Base-by-base conservation (phyloP, 2,329 filamentous ascomycete species). In the Fusarium proliferatum region DNA sequence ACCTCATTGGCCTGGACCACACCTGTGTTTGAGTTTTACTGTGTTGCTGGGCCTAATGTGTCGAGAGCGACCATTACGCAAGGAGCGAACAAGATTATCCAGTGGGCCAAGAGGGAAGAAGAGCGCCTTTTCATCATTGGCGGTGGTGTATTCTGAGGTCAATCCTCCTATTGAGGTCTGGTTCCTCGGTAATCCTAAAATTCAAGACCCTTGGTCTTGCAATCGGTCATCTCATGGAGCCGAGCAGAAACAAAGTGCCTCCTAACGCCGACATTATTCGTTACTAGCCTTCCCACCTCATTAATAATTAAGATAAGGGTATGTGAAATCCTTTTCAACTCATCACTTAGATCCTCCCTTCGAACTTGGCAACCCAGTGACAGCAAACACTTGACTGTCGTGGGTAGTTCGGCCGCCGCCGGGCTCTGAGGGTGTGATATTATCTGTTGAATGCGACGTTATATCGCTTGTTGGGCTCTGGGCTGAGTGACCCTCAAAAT, bases 101-200 rank as follows among this genome's bases (percentile, higher is more conserved):
- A 96, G 79, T 99, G 96, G 95, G 92, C 96, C 4, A 92, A 94
- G 79, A 88, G 91, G 74, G 96, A 99, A 83, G 96, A 98, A 82
- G 95, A 98, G 82, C 88, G 96, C 64, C 85, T 98, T 10, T 99
- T 99, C 80, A 97, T 99, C 67, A 96, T 99, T 79, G 96, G 96
- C 2, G 97, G 96, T n/a, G 96, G 95, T 48, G 96, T 98, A 76
- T 93, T 92, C 77, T 91, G 73, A 81, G 51, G 51, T 43, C 57
- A 65, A 58, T 39, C 64, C 65, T 68, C 66, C 46, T 49, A 55
- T 64, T 23, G 72, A 81, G 60, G 67, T 43, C 64, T 67, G 66
- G 57, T 58, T 67, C 67, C 67, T 73, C 62, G 19, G 57, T 56
- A 70, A 68, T 69, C 58, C 62, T 74, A 64, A 72, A 71, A 73